A percentile compares a stretch with the other conserved stretches of the same genome.
phyloP scores from a whole-genome alignment of 257 asterid genomes.

The Coffea eugenioides region DNA sequence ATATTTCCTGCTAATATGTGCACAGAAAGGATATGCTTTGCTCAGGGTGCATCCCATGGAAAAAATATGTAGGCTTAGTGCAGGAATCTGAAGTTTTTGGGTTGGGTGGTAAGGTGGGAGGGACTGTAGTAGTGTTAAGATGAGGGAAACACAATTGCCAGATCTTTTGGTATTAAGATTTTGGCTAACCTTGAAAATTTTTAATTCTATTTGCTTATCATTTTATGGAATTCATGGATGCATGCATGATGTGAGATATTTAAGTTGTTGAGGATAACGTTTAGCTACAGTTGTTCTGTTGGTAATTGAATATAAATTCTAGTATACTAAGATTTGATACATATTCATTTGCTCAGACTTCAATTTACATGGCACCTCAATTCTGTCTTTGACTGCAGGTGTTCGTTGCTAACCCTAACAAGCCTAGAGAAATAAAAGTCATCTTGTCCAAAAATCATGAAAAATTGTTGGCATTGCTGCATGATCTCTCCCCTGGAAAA shows the following conservation, averaged over 20 bases:
- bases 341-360: background rate
- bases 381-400: conserved; percentile 47
- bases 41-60: background rate
- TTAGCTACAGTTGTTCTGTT: background rate
- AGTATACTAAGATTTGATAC: background rate
- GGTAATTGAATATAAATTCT: background rate
- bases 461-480: conserved; percentile 67
- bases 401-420: conserved; percentile 97
- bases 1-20: background rate
- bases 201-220: background rate
- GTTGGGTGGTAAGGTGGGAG: no score
- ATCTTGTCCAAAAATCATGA: conserved; percentile 86
- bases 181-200: background rate
- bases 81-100: background rate
- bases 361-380: conserved; percentile 6
- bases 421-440: conserved; percentile 84
- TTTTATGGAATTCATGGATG: background rate
- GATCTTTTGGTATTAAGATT: background rate
- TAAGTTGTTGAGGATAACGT: background rate
- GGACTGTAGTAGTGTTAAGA: background rate
- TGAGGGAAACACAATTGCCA: background rate
- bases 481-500: conserved; percentile 73
- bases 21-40: background rate
- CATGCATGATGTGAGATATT: background rate
- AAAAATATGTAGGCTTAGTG: background rate